These are phyloP conservation scores for Saitozyma podzolica DNA, from an alignment of 768 basidiomycete genomes.

Conservation along the genomic window DNA sequence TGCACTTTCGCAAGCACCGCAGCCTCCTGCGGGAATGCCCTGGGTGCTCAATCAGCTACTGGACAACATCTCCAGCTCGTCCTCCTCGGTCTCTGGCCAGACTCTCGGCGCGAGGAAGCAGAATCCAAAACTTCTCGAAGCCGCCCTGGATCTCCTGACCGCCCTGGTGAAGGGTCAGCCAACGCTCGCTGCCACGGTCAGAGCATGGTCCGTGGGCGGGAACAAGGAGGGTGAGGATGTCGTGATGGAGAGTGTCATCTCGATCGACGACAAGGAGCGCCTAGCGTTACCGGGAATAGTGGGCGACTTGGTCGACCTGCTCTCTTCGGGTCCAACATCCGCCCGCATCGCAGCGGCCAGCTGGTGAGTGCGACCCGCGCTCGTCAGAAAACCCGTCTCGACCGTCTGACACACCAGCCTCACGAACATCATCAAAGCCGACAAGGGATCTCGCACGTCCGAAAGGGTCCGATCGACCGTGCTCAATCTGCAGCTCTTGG, in stretches of 20 bases:
- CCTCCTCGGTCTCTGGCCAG: neutral
- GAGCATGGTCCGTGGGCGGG: conserved; percentile 15
- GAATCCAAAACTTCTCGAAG: conserved; percentile 43
- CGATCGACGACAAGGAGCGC: conserved; percentile 4
- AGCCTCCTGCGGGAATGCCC: neutral
- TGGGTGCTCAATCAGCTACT: conserved; percentile 34
- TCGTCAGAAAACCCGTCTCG: neutral
- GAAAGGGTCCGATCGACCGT: conserved; percentile 20
- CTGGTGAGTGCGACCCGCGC: conserved; percentile 32
- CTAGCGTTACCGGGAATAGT: conserved; percentile 10
- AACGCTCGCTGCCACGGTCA: conserved; percentile 17
- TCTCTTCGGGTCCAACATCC: conserved; percentile 20
- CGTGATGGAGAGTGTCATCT: neutral
- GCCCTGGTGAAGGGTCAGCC: conserved; percentile 40
- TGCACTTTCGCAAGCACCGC: neutral
- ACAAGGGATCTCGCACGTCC: conserved; percentile 14
- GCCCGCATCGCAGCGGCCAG: conserved; percentile 41
- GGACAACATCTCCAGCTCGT: conserved; percentile 4
- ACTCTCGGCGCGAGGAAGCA: conserved; percentile 2
- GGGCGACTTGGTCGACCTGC: conserved; percentile 20
- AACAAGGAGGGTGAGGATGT: neutral
- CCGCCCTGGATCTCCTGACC: conserved; percentile 45
- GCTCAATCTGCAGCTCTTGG: conserved; percentile 31
- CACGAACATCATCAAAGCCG: conserved; percentile 38
- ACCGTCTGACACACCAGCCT: conserved; percentile 20